phyloP scores from a whole-genome alignment of 495 filamentous ascomycete genomes.

The Opeltia flavorubescens region DNA sequence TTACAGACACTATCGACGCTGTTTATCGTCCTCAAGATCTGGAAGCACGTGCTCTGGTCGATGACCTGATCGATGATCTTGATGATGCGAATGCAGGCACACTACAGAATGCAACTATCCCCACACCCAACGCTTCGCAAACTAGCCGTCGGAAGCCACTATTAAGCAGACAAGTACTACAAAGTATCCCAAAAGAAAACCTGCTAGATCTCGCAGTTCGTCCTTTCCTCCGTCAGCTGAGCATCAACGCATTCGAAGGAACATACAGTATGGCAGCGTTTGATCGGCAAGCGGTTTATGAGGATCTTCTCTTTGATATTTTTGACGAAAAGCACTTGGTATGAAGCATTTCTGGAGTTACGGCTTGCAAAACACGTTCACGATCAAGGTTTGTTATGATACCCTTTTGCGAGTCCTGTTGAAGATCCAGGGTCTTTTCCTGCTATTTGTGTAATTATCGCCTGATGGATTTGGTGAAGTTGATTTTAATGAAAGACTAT shows the following conservation, averaged over 20 bases:
- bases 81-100: constrained; percentile 33
- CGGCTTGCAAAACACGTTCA: too few species aligned
- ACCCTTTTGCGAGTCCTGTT: neutral
- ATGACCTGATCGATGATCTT: constrained; percentile 72
- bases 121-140: constrained; percentile 3
- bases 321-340: constrained; percentile 60
- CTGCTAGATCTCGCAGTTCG: constrained; percentile 59
- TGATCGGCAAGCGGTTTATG: constrained; percentile 54
- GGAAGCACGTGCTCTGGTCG: constrained; percentile 63
- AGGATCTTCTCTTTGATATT: constrained; percentile 60
- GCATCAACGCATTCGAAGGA: constrained; percentile 81
- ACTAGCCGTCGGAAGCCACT: constrained; percentile 16
- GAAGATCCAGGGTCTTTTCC: neutral
- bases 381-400: neutral
- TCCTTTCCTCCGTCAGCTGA: constrained; percentile 83
- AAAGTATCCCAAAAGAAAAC: constrained; percentile 48
- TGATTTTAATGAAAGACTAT: neutral
- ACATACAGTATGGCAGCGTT: constrained; percentile 70
- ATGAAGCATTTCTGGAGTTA: constrained; percentile 2
- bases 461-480: neutral
- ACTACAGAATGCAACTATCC: constrained; percentile 19
- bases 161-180: constrained; percentile 30
- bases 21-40: constrained; percentile 70
- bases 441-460: neutral
- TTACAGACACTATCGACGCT: constrained; percentile 93